A percentile compares a stretch with the other conserved stretches of the same genome.
Conservation (phyloP, 208 protist genomes). For the Leishmania tarentolae region DNA sequence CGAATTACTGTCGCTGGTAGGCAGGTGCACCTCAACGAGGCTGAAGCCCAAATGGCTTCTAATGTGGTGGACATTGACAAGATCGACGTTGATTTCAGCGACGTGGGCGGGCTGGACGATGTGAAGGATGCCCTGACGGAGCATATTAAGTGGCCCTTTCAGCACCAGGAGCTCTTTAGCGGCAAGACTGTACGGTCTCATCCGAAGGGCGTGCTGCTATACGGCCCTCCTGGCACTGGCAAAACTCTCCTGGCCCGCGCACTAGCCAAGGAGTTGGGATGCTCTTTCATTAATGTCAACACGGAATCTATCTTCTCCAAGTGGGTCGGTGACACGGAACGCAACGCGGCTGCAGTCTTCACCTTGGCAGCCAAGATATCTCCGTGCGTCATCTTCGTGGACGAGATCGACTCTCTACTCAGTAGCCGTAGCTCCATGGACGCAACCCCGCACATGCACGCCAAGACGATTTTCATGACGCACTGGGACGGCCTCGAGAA, state of each 20-base stretch:
- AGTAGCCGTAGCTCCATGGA: constrained; percentile 70
- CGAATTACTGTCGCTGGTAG: constrained; percentile 49
- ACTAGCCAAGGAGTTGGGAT: constrained; percentile 98
- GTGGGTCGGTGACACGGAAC: constrained; percentile 97
- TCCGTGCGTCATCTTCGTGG: constrained; percentile 92
- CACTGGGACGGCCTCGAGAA: constrained; percentile 87
- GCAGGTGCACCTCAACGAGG: constrained; percentile 49
- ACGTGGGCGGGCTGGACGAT: constrained; percentile 79
- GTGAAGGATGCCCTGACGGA: constrained; percentile 76
- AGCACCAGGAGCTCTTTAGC: constrained; percentile 71
- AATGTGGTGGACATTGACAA: constrained; percentile 69
- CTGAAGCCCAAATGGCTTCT: constrained; percentile 67
- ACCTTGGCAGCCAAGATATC: constrained; percentile 79
- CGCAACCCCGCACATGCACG: constrained; percentile 67
- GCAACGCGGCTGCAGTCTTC: constrained; percentile 93
- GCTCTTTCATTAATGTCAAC: constrained; percentile 99
- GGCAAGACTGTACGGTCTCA: constrained; percentile 89
- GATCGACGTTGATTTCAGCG: constrained; percentile 63
- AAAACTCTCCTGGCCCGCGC: constrained; percentile 99
- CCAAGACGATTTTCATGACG: constrained; percentile 94
- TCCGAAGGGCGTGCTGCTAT: constrained; percentile 99
- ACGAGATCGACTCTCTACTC: constrained; percentile 93
- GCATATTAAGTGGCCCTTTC: constrained; percentile 89
- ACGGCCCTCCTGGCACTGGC: constrained; percentile 99
- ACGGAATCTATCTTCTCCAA: constrained; percentile 87